Evolutionary conservation across 257 asterid species (phyloP), one percentile per base, ranked within the genome.

Genomic region (Misopates orontium): DNA sequence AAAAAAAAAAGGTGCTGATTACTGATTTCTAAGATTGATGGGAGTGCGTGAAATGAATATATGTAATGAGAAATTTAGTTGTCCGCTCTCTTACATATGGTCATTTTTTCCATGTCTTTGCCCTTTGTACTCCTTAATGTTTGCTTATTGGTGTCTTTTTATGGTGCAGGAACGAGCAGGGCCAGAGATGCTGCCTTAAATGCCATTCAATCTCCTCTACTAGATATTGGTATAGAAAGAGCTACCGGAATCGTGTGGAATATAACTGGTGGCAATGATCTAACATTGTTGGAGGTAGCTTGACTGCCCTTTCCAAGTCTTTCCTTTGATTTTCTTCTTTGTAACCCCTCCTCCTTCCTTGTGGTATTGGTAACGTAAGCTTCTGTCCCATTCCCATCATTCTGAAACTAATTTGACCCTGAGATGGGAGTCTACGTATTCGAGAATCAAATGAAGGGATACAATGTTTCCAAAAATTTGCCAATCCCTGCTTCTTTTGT

Each of bases 221-320:
- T 92, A 67, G 98, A 89, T 71, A 83, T 89, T 23, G 96, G 97
- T 55, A 92, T 92, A 57, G 96, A 92, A 79, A 85, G 96, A 69
- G 98, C 98, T 64, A 89, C 97, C 28, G 98, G 98, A 58, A 89
- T 92, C 74, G 98, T 92, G 77, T 92, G 96, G 97, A 92, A 89
- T 75, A 92, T 92, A 64, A 89, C 98, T 55, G 98, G 98, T 40
- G 98, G 98, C 66, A 85, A 73, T 67, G 98, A 92, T 78, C 75
- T 92, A 67, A 92, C 98, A 62, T 78, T 92, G 80, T 85, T 84
- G 76, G 97, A 92, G 96, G 98, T 92, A 77, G 60, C 53, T 65
- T 60, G 22, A 15, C 44, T 42, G 23, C 64, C 45, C 69, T 49
- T 52, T 47, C 62, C 20, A 69, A 14, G 62, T 10, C 68, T 31